phyloP scores from a whole-genome alignment of 2,329 filamentous ascomycete species.

The Huntiella omanensis region DNA sequence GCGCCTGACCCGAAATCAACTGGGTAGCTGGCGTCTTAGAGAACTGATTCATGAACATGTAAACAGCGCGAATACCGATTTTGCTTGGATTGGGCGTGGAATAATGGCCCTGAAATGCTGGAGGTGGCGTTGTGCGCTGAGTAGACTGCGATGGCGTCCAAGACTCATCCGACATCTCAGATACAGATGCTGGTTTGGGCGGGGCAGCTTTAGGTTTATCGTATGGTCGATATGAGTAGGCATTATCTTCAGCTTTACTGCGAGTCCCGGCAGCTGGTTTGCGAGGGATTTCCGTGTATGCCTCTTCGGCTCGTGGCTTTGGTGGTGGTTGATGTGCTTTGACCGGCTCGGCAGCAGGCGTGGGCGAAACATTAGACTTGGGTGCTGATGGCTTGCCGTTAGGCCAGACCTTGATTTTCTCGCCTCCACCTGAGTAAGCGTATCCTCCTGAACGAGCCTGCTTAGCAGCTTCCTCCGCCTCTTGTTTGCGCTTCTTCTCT shows the following conservation, averaged over 20 bases:
- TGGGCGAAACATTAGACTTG: constrained; percentile 9
- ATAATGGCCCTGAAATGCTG: constrained; percentile 60
- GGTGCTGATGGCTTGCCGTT: constrained; percentile 32
- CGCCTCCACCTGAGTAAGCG: constrained; percentile 45
- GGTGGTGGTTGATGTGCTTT: constrained; percentile 9
- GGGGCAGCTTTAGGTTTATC: constrained; percentile 42
- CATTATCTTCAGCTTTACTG: constrained; percentile 32
- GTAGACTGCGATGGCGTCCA: constrained; percentile 76
- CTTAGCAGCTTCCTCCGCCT: constrained; percentile 19
- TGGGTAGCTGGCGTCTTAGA: constrained; percentile 80
- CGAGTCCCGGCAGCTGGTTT: constrained; percentile 28
- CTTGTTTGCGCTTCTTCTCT: constrained; percentile 22
- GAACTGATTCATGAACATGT: constrained; percentile 78
- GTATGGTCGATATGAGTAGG: constrained; percentile 61
- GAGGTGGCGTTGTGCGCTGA: constrained; percentile 63
- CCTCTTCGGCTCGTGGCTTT: constrained; percentile 14
- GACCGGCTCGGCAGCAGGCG: constrained; percentile 14
- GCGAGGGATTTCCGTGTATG: constrained; percentile 17
- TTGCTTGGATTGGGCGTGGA: constrained; percentile 83
- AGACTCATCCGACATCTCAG: constrained; percentile 60
- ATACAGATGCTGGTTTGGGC: constrained; percentile 45
- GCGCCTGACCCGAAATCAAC: constrained; percentile 63
- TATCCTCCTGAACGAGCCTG: constrained; percentile 24
- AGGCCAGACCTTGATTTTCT: constrained; percentile 53
- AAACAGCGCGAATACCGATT: constrained; percentile 86